Evolutionary conservation across 1,284 basidiomycete species (phyloP).

Genomic region (Sporisorium iseilematis-ciliati): DNA sequence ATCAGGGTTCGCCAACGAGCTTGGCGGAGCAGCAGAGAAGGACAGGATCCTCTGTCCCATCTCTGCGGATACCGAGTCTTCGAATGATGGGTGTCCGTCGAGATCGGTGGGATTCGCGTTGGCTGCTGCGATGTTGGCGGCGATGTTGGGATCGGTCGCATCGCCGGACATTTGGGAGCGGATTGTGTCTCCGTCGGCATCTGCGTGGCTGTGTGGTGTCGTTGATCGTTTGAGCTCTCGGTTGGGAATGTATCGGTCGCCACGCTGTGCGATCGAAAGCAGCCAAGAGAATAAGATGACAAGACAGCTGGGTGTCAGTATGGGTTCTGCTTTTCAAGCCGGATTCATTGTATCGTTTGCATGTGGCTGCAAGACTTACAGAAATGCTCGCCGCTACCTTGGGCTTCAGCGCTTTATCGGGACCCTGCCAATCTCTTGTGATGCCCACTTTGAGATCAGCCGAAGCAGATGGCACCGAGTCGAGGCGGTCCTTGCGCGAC

Average conservation of each 20-base stretch:
- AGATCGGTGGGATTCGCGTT: constrained; percentile 58
- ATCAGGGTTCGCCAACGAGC: constrained; percentile 68
- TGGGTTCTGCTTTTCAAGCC: neutral
- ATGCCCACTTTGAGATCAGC: constrained; percentile 53
- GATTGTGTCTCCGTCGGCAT: constrained; percentile 58
- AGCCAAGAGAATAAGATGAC: neutral
- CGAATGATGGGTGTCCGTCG: constrained; percentile 53
- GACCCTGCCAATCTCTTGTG: constrained; percentile 61
- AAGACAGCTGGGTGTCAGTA: neutral
- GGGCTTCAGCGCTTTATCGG: constrained; percentile 47
- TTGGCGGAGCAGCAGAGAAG: constrained; percentile 71
- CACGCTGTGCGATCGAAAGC: constrained; percentile 39
- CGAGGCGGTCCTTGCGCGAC: constrained; percentile 51
- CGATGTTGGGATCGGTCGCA: constrained; percentile 47
- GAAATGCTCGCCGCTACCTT: constrained; percentile 49
- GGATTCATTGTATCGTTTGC: neutral
- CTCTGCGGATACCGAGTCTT: constrained; percentile 68
- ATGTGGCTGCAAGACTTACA: constrained; percentile 11
- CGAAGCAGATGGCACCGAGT: constrained; percentile 32
- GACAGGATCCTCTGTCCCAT: constrained; percentile 70
- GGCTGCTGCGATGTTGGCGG: constrained; percentile 54
- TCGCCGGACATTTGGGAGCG: constrained; percentile 39
- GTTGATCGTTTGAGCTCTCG: constrained; percentile 57
- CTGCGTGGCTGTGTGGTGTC: constrained; percentile 42
- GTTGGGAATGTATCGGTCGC: constrained; percentile 67